A percentile compares a stretch with the other conserved stretches of the same genome.
These are phyloP conservation scores for Fraxinus ornus DNA, from an alignment of 305 asterid species.

Conservation along the genomic window DNA sequence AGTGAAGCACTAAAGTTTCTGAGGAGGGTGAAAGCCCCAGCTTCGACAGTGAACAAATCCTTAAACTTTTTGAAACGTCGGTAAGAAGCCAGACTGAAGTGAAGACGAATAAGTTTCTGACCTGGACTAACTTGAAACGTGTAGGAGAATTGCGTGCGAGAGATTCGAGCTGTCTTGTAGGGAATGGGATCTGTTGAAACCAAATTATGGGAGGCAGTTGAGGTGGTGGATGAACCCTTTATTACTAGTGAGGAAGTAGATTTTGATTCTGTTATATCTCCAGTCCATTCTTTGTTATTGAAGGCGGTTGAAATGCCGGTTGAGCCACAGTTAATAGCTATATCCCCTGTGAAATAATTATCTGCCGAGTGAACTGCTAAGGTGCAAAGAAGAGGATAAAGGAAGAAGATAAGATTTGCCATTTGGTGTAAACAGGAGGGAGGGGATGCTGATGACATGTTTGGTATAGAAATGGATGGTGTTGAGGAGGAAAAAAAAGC, in stretches of 20 bases:
- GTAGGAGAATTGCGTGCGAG: conserved; percentile 19
- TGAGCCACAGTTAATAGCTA: conserved; percentile 20
- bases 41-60: conserved; percentile 30
- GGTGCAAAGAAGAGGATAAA: background rate
- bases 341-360: background rate
- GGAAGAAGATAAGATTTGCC: background rate
- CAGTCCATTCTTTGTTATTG: conserved; percentile 31
- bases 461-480: no score
- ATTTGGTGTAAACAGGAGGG: no score
- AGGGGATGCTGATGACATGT: no score
- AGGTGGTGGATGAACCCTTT: conserved; percentile 25
- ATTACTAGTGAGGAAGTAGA: conserved; percentile 1
- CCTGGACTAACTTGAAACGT: conserved; percentile 23
- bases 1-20: conserved; percentile 25
- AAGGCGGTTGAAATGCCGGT: background rate
- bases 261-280: conserved; percentile 25
- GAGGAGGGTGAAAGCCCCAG: conserved; percentile 22
- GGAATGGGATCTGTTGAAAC: conserved; percentile 6
- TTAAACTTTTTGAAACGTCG: conserved; percentile 19
- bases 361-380: background rate
- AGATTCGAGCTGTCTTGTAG: conserved; percentile 18
- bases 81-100: conserved; percentile 20
- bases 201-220: background rate
- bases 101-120: conserved; percentile 30
- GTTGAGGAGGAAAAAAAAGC: no score